Conservation (phyloP, 148 eudicot species). For the Drosera capensis region DNA sequence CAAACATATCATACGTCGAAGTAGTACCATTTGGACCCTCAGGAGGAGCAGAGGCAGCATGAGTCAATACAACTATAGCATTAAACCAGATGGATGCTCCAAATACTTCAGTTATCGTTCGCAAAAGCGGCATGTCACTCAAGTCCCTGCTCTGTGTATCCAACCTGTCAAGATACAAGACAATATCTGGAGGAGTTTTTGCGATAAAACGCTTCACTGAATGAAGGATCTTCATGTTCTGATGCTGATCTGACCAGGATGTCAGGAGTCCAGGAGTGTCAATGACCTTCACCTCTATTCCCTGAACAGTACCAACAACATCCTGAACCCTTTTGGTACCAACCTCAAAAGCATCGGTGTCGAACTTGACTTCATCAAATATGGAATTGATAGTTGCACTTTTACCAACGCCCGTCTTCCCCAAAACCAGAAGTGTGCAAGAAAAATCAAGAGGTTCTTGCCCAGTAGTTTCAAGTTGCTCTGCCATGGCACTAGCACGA, state of each 20-base stretch:
- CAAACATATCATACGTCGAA: slow-evolving; percentile 83
- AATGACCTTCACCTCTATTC: slow-evolving; percentile 77
- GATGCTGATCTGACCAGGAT: slow-evolving; percentile 74
- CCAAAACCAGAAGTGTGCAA: slow-evolving; percentile 96
- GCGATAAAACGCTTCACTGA: slow-evolving; percentile 74
- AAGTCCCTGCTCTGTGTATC: slow-evolving; percentile 94
- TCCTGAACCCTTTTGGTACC: slow-evolving; percentile 91
- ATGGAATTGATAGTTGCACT: slow-evolving; percentile 96
- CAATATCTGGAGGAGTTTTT: slow-evolving; percentile 89
- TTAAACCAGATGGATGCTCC: slow-evolving; percentile 95
- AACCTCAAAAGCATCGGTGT: slow-evolving; percentile 69
- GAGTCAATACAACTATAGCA: slow-evolving; percentile 92
- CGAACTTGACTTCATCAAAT: slow-evolving; percentile 68
- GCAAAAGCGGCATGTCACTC: slow-evolving; percentile 75
- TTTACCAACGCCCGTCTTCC: slow-evolving; percentile 93
- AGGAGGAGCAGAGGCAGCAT: slow-evolving; percentile 99
- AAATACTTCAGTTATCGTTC: slow-evolving; percentile 71
- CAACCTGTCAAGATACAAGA: slow-evolving; percentile 82
- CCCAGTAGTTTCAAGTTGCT: slow-evolving; percentile 80
- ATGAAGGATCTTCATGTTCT: slow-evolving; percentile 67
- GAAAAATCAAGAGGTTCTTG: slow-evolving; percentile 81
- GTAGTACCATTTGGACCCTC: slow-evolving; percentile 96
- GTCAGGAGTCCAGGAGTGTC: slow-evolving; percentile 92
- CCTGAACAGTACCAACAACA: slow-evolving; percentile 91
- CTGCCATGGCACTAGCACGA: slow-evolving; percentile 96